Percentiles rank a stretch among this genome's conserved stretches.
phyloP scores from a whole-genome alignment of 768 basidiomycete genomes.

The Calvatia gigantea region DNA sequence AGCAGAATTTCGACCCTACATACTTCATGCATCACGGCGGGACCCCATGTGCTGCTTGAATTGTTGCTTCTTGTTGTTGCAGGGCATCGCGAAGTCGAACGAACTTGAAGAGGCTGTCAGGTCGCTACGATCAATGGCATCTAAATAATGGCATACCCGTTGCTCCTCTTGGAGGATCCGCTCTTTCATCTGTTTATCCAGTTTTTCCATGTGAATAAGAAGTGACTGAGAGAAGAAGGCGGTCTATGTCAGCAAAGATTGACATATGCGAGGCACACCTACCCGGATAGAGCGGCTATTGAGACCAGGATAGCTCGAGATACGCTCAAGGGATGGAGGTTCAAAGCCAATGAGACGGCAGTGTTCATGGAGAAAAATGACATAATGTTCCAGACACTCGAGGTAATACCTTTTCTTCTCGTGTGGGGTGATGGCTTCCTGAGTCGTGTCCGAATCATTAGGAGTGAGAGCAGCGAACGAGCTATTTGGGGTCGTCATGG shows the following conservation, averaged over 20 bases:
- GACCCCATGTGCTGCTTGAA: neutral
- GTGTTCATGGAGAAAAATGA: conserved; percentile 62
- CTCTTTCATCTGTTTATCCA: conserved; percentile 45
- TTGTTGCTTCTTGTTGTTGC: conserved; percentile 17
- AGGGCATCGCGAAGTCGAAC: conserved; percentile 23
- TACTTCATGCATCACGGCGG: too few species aligned
- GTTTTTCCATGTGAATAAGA: conserved; percentile 67
- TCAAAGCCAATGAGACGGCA: conserved; percentile 44
- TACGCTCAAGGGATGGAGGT: conserved; percentile 47
- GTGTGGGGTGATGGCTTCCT: conserved; percentile 74
- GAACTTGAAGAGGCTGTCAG: conserved; percentile 19
- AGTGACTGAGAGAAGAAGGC: conserved; percentile 43
- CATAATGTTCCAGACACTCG: conserved; percentile 70
- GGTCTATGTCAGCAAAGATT: neutral
- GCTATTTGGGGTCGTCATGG: neutral
- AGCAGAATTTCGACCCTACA: too few species aligned
- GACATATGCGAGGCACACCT: conserved; percentile 13
- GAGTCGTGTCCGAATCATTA: conserved; percentile 22
- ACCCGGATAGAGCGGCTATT: conserved; percentile 65
- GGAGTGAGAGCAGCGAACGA: neutral
- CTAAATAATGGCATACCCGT: conserved; percentile 31
- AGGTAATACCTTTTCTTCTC: conserved; percentile 76
- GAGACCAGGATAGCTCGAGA: conserved; percentile 49
- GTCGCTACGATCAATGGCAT: neutral
- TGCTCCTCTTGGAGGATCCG: conserved; percentile 53